Percentiles rank a stretch among this genome's conserved stretches.
Evolutionary conservation across 169 alveolate species (phyloP).

Genomic region (Perkinsus marinus): DNA sequence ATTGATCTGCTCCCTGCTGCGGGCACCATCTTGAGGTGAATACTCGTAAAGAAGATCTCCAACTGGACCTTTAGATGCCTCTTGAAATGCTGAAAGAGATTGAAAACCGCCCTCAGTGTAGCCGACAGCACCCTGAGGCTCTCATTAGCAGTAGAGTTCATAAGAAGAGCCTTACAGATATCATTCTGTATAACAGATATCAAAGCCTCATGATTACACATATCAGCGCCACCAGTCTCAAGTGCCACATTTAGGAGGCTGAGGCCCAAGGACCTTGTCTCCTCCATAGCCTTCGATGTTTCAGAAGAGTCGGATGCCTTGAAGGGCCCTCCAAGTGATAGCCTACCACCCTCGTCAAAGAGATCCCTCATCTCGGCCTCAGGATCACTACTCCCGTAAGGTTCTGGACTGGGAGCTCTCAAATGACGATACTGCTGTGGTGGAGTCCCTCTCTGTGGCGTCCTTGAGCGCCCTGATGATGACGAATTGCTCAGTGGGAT

Average conservation of each 20-base stretch:
- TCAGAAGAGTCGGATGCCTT: not conserved
- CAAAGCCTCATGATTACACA: not conserved
- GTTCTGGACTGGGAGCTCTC: not conserved
- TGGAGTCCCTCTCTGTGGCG: not conserved
- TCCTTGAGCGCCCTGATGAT: not conserved
- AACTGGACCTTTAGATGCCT: constrained; percentile 37
- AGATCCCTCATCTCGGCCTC: not conserved
- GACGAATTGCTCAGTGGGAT: not conserved
- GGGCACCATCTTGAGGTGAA: constrained; percentile 37
- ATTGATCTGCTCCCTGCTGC: constrained; percentile 4
- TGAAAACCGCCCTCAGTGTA: constrained; percentile 20
- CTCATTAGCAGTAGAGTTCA: constrained; percentile 22
- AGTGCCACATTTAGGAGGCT: constrained; percentile 20
- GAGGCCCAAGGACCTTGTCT: constrained; percentile 26
- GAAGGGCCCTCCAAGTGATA: not conserved
- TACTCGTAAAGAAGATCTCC: constrained; percentile 34
- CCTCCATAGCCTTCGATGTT: not conserved
- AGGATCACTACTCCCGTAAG: not conserved
- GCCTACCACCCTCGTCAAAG: not conserved
- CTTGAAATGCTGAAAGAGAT: constrained; percentile 31
- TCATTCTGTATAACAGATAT: constrained; percentile 26
- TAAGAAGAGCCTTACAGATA: constrained; percentile 30
- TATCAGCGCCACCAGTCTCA: constrained; percentile 21
- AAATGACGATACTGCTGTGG: not conserved
- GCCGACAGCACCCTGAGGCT: constrained; percentile 25